Evolutionary conservation across 2,329 filamentous ascomycete genomes (phyloP).

Genomic region (Pyricularia pennisetigena): DNA sequence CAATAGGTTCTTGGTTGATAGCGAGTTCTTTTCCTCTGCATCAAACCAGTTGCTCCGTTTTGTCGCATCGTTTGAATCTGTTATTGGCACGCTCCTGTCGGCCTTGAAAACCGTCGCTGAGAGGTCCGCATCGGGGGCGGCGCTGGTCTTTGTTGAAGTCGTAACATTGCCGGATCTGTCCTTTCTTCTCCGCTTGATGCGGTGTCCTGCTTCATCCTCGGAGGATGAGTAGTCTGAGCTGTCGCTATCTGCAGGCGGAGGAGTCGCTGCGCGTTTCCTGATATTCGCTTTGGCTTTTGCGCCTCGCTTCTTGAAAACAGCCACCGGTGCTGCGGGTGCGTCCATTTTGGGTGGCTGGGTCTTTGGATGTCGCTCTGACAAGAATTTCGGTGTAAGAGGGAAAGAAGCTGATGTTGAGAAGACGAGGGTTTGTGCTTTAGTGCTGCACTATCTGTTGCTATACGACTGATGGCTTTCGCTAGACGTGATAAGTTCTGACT

Average conservation of each 20-base stretch:
- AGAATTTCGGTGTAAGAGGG: not conserved
- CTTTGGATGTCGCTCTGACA: not conserved
- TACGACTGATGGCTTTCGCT: not conserved
- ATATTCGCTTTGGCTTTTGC: slow-evolving; percentile 67
- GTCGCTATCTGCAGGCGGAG: slow-evolving; percentile 58
- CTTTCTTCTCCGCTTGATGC: slow-evolving; percentile 71
- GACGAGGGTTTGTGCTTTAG: not conserved
- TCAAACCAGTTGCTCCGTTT: slow-evolving; percentile 88
- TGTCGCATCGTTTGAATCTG: slow-evolving; percentile 74
- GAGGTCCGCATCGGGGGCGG: slow-evolving; percentile 25
- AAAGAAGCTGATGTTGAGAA: not conserved
- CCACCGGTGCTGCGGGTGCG: slow-evolving; percentile 35
- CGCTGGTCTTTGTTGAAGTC: slow-evolving; percentile 50
- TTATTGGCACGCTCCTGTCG: slow-evolving; percentile 52
- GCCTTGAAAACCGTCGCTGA: slow-evolving; percentile 46
- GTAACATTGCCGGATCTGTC: slow-evolving; percentile 45
- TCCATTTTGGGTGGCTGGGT: not conserved
- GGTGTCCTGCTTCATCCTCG: slow-evolving; percentile 66
- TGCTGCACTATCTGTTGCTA: not conserved
- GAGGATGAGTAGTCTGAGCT: slow-evolving; percentile 55
- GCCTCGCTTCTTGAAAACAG: slow-evolving; percentile 79
- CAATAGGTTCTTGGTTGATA: slow-evolving; percentile 43
- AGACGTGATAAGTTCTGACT: not conserved
- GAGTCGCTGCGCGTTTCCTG: slow-evolving; percentile 72
- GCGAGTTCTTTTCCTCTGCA: slow-evolving; percentile 44